These are phyloP conservation scores for Ustilago nuda DNA, from an alignment of 1,284 basidiomycete genomes.

Conservation along the genomic window DNA sequence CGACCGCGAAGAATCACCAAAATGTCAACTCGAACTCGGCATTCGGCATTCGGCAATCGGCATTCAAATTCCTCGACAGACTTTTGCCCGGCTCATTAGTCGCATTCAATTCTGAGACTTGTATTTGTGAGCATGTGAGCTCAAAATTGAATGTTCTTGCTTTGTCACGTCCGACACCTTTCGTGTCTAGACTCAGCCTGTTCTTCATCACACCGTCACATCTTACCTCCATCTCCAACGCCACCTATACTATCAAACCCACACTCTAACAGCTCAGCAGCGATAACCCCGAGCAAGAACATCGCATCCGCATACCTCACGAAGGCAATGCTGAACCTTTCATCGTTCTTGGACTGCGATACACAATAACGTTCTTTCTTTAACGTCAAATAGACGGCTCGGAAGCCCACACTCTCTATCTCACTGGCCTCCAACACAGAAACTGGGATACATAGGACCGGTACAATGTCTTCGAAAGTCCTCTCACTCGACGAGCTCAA, in stretches of 20 bases:
- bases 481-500: constrained; percentile 54
- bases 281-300: not conserved
- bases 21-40: constrained; percentile 24
- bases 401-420: not conserved
- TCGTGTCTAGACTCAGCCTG: not conserved
- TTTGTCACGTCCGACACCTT: constrained; percentile 17
- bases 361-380: not conserved
- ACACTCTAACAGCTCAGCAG: not conserved
- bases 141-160: constrained; percentile 12
- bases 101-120: constrained; percentile 20
- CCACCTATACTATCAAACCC: constrained; percentile 5
- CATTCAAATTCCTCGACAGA: constrained; percentile 7
- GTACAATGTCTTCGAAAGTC: constrained; percentile 23
- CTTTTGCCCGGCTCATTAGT: constrained; percentile 15
- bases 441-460: not conserved
- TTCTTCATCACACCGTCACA: not conserved
- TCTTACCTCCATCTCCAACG: constrained; percentile 1
- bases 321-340: not conserved
- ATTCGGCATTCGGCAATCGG: constrained; percentile 34
- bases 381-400: not conserved
- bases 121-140: not conserved
- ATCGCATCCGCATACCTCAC: not conserved
- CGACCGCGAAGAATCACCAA: constrained; percentile 17
- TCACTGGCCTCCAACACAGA: not conserved
- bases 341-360: not conserved